Percentiles rank a stretch among this genome's conserved stretches.
These are phyloP conservation scores for Sphagnum magellanicum DNA, from an alignment of 228 moss, liverwort and hornwort genomes.

Conservation along the genomic window DNA sequence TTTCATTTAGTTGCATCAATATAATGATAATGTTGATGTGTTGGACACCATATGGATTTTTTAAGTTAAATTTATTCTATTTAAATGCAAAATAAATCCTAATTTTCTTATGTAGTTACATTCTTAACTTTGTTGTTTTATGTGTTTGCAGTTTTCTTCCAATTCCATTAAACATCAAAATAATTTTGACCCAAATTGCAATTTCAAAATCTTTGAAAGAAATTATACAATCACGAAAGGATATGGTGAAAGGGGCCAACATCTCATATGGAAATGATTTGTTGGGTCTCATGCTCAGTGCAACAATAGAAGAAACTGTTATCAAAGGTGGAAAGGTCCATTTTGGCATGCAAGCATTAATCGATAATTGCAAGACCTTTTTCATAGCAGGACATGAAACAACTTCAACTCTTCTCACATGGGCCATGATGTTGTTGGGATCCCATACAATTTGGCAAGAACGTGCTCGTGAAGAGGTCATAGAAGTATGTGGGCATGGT, in stretches of 20 bases:
- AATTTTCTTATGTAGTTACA: too few relatives aligned
- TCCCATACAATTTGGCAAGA: slow-evolving; percentile 17
- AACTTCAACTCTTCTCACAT: slow-evolving; percentile 14
- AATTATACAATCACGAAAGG: slow-evolving; percentile 2
- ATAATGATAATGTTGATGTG: too few relatives aligned
- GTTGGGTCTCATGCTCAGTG: slow-evolving; percentile 15
- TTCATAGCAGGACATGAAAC: slow-evolving; percentile 27
- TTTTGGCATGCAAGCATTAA: slow-evolving; percentile 7
- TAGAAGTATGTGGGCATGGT: slow-evolving; percentile 9
- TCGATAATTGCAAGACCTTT: slow-evolving; percentile 21
- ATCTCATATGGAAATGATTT: slow-evolving; percentile 13
- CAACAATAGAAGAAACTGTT: slow-evolving; percentile 12
- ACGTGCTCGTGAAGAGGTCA: slow-evolving; percentile 4
- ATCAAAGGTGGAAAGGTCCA: not conserved
- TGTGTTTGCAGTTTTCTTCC: too few relatives aligned
- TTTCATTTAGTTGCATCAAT: too few relatives aligned
- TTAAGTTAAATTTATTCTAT: too few relatives aligned
- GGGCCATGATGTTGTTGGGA: slow-evolving; percentile 20
- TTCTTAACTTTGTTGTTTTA: too few relatives aligned
- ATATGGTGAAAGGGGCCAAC: not conserved
- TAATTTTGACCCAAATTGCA: too few relatives aligned
- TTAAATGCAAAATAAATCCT: too few relatives aligned
- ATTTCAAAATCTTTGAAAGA: not conserved
- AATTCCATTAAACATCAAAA: too few relatives aligned
- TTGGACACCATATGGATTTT: too few relatives aligned